phyloP scores from a whole-genome alignment of 352 stramenopile species.

The Globisporangium lucens region DNA sequence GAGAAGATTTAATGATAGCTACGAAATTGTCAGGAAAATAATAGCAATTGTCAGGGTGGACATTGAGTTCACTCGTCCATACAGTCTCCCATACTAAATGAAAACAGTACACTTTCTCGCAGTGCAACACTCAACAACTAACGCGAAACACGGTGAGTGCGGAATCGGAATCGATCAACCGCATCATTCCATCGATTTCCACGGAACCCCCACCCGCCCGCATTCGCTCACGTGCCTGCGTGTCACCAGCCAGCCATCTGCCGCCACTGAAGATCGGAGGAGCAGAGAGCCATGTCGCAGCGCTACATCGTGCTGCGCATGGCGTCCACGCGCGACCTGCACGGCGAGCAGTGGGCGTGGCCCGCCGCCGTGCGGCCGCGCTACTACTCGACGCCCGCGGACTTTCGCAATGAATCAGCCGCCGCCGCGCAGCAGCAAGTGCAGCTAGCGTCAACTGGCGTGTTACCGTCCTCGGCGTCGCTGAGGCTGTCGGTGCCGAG shows the following conservation, averaged over 20 bases:
- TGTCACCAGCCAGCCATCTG: neutral
- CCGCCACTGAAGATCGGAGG: neutral
- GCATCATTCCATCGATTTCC: slow-evolving; percentile 5
- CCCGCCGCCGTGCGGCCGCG: slow-evolving; percentile 8
- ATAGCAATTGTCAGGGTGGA: too few relatives aligned
- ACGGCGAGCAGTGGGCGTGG: slow-evolving; percentile 20
- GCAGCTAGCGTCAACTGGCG: neutral
- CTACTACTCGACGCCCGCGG: slow-evolving; percentile 19
- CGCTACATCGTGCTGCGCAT: slow-evolving; percentile 47
- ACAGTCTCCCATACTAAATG: neutral
- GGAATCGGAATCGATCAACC: neutral
- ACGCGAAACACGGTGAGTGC: neutral
- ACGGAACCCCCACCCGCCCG: neutral
- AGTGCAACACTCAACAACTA: neutral
- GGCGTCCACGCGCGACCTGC: slow-evolving; percentile 36
- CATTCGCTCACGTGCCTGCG: neutral
- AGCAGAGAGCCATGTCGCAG: slow-evolving; percentile 29
- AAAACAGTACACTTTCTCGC: neutral
- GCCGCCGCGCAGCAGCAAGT: neutral
- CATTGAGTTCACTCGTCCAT: neutral
- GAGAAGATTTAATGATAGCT: too few relatives aligned
- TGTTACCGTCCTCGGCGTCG: neutral
- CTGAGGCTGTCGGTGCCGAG: slow-evolving; percentile 1
- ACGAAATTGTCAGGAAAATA: too few relatives aligned
- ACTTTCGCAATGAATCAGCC: slow-evolving; percentile 1